Evolutionary conservation across 495 filamentous ascomycete species (phyloP), one percentile per base, ranked within the genome.

Genomic region (Friedmanniomyces simplex): DNA sequence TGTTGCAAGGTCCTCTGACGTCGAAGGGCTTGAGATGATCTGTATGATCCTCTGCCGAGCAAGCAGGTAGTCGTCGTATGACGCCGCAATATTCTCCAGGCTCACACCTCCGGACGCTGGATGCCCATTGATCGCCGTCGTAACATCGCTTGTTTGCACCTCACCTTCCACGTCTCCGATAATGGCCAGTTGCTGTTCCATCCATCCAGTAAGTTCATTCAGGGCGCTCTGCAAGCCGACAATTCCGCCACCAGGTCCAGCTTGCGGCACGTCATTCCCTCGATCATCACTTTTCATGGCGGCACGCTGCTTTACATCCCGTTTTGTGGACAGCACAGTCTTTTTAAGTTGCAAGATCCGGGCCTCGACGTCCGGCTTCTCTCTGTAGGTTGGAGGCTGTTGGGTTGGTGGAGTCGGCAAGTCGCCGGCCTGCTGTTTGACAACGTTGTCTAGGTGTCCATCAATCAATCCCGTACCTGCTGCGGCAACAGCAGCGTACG

Each of bases 181-280:
- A 22, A 67, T 66, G 8, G 64, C 63, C 14, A 72, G 62, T 49
- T 69, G 69, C 7, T 28, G 53, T 50, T 72, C 67, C 21, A 72
- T 61, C 70, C 70, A 72, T 18, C 24, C 43, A 12, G 66, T 66
- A 4, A 72, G 57, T 54, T 68, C 66, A 18, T 67, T 57, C 42
- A 67, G 56, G 16, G 68, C 70, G 18, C 49, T 50, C 32, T 64
- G 55, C 12, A 72, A 59, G 1, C 63, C 68, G 41, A 60, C 48
- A 24, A 68, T 55, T 52, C 69, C 58, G 16, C 64, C 50, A 22
- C 58, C 28, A 13, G 11, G 3, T 11, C 21, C 18, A 34, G 21
- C n/a, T 2, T 3, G 16, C 16, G 22, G 13, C 34, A 18, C 21
- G 12, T 3, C n/a, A 12, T 45, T 47, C 1, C 8, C n/a, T 18